A percentile compares a stretch with the other conserved stretches of the same genome.
These are phyloP conservation scores for Venturia aucupariae DNA, from an alignment of 2,329 filamentous ascomycete species.

Conservation along the genomic window DNA sequence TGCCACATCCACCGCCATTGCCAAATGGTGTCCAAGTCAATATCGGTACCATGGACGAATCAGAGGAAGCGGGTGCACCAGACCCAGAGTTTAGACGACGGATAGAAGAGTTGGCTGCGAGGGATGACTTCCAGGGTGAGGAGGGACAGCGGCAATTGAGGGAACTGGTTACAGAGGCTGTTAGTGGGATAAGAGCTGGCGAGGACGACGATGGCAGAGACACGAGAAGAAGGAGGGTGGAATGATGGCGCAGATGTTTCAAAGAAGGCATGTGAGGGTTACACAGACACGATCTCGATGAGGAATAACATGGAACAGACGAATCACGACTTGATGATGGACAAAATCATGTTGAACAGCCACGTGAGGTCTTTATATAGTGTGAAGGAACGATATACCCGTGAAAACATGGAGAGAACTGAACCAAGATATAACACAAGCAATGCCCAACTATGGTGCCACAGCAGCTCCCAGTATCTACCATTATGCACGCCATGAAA, in stretches of 20 bases:
- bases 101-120: conserved; percentile 80
- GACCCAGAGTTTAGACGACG: conserved; percentile 76
- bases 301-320: too few species aligned
- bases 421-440: too few species aligned
- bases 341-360: background rate
- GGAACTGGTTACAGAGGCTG: conserved; percentile 68
- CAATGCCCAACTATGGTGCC: too few species aligned
- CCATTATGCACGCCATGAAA: too few species aligned
- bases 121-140: conserved; percentile 74
- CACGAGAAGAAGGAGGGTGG: background rate
- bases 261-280: too few species aligned
- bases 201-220: background rate
- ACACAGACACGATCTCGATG: too few species aligned
- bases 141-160: conserved; percentile 72
- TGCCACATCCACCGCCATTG: conserved; percentile 48
- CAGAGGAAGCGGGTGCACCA: conserved; percentile 51
- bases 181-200: conserved; percentile 50
- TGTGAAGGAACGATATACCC: background rate
- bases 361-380: background rate
- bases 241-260: background rate
- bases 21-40: conserved; percentile 72
- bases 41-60: conserved; percentile 62
- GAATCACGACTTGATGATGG: background rate
- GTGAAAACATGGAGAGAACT: background rate
- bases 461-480: too few species aligned